Conservation (phyloP, 805 yeast genomes). For the Ogataea degrootiae region DNA sequence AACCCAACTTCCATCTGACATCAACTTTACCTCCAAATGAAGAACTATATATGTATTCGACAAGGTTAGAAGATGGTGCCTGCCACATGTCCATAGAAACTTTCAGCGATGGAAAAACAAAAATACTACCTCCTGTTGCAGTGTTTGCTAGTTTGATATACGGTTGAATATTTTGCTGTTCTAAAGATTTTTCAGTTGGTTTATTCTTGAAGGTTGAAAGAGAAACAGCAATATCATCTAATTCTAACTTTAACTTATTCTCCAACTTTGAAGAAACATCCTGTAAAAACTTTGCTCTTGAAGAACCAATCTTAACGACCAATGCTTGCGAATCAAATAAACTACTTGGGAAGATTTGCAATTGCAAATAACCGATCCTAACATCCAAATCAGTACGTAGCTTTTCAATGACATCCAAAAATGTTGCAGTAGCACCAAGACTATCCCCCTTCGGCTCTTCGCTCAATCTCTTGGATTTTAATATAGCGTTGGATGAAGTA, state of each 20-base stretch:
- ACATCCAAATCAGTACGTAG: slow-evolving; percentile 69
- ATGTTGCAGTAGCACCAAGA: slow-evolving; percentile 10
- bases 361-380: slow-evolving; percentile 46
- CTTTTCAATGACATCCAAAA: slow-evolving; percentile 30
- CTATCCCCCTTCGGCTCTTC: not conserved
- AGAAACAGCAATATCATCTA: slow-evolving; percentile 63
- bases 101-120: slow-evolving; percentile 70
- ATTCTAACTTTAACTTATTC: slow-evolving; percentile 54
- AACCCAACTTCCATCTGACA: slow-evolving; percentile 90
- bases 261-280: slow-evolving; percentile 41
- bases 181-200: slow-evolving; percentile 41
- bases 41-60: slow-evolving; percentile 67
- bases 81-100: slow-evolving; percentile 77
- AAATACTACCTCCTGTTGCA: slow-evolving; percentile 75
- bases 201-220: slow-evolving; percentile 55
- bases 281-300: slow-evolving; percentile 50
- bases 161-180: slow-evolving; percentile 42
- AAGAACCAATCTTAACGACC: slow-evolving; percentile 51
- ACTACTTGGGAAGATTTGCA: slow-evolving; percentile 80
- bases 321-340: slow-evolving; percentile 74
- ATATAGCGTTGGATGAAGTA: not conserved
- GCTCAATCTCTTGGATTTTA: not conserved
- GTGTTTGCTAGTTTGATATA: slow-evolving; percentile 52
- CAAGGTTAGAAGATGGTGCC: slow-evolving; percentile 40
- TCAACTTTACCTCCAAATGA: slow-evolving; percentile 87